phyloP scores from a whole-genome alignment of 768 basidiomycete species.

The Atractiella rhizophila region DNA sequence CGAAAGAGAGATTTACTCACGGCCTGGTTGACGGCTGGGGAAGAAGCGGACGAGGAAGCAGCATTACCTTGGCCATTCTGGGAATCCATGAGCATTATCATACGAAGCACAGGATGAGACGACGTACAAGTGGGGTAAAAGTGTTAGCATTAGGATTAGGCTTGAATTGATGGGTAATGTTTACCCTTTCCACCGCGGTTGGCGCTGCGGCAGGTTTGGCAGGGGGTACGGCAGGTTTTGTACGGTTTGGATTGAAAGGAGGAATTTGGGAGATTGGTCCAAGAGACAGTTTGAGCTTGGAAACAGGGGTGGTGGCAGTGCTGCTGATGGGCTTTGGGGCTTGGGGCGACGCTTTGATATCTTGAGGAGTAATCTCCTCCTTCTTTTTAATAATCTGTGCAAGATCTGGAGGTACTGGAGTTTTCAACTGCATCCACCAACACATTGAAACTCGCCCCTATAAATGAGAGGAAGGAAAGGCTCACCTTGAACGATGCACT shows the following conservation, averaged over 20 bases:
- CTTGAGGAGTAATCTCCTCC: conserved; percentile 23
- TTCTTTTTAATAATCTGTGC: conserved; percentile 81
- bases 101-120: not conserved
- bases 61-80: conserved; percentile 26
- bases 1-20: conserved; percentile 5
- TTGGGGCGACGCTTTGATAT: conserved; percentile 6
- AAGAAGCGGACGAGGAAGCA: conserved; percentile 23
- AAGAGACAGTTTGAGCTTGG: conserved; percentile 21
- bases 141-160: conserved; percentile 56
- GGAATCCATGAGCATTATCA: conserved; percentile 19
- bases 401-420: conserved; percentile 82
- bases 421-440: conserved; percentile 39
- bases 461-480: not conserved
- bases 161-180: conserved; percentile 47
- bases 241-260: conserved; percentile 46
- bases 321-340: conserved; percentile 5
- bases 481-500: conserved; percentile 78
- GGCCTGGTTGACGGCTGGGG: conserved; percentile 34
- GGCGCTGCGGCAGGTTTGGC: not conserved
- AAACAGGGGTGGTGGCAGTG: conserved; percentile 1
- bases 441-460: not conserved
- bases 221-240: conserved; percentile 6
- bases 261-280: conserved; percentile 82
- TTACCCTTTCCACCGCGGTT: not conserved
- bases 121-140: conserved; percentile 35